Evolutionary conservation across 208 protist species (phyloP), one percentile per base, ranked within the genome.

Genomic region (Acanthamoeba healyi): DNA sequence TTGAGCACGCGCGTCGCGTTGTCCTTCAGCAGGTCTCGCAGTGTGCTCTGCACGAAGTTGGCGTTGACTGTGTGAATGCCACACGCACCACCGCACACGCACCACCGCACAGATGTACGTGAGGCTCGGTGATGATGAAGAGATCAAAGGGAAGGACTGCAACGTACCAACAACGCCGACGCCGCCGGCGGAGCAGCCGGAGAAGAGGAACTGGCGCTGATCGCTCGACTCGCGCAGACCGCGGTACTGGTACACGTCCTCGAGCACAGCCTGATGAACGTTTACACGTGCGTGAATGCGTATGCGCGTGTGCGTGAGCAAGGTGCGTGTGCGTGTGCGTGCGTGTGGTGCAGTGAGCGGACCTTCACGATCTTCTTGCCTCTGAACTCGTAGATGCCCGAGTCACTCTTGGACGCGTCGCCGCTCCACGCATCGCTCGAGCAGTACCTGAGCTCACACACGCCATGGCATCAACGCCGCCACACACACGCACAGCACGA

Each of bases 361-460:
- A 84, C 74, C 44, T 84, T 49, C 26, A 84, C 15, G 29, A 84
- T 84, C 74, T 84, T 84, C 46, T 56, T 84, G 44, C 74, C 74
- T 3, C 74, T 40, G 74, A 84, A 84, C 42, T 84, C 42, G 42
- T 38, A 84, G 24, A 84, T 84, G 44, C 24, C 15, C 7, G 74
- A 84, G 7, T 49, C n/a, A 26, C 10, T 38, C 46, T 84, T 84
- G 1, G 74, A 84, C 22, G 46, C 44, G 19, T 84, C 74, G 26
- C 74, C 74, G 74, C 74, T 84, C 74, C 74, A 84, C 26, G 74
- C 74, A 22, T 84, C 74, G 74, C n/a, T 42, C 32, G 74, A 84
- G 74, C 74, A 84, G 36, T 84, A 84, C 26, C 74, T 84, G 74
- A n/a, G n/a, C n/a, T n/a, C n/a, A n/a, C n/a, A n/a, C n/a, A n/a